These are phyloP conservation scores for Tuber microsphaerosporum DNA, from an alignment of 495 filamentous ascomycete genomes.

Conservation along the genomic window DNA sequence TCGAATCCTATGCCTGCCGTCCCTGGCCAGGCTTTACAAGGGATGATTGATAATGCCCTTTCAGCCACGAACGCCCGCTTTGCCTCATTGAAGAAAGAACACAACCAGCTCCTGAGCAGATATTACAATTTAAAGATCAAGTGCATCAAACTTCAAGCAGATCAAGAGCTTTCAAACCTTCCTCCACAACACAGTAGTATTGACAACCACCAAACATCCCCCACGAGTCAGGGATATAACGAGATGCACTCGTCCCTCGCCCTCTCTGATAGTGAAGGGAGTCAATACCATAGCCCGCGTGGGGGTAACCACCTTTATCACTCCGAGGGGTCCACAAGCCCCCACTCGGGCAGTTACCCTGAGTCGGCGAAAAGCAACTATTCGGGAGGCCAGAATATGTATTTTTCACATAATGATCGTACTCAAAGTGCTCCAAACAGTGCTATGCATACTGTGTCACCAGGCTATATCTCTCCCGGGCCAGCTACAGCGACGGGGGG, in stretches of 20 bases:
- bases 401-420: constrained; percentile 19
- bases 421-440: constrained; percentile 18
- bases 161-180: constrained; percentile 31
- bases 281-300: constrained; percentile 25
- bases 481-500: constrained; percentile 14
- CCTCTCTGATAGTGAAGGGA: constrained; percentile 33
- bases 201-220: constrained; percentile 15
- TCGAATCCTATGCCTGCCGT: constrained; percentile 39
- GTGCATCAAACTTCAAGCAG: constrained; percentile 43
- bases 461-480: constrained; percentile 19
- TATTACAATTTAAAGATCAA: constrained; percentile 44
- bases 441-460: constrained; percentile 21
- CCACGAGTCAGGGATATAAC: constrained; percentile 8
- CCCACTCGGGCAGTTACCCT: constrained; percentile 33
- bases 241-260: constrained; percentile 25
- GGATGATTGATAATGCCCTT: constrained; percentile 49
- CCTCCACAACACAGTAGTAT: constrained; percentile 19
- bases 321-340: constrained; percentile 36
- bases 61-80: constrained; percentile 45
- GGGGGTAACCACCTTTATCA: constrained; percentile 25
- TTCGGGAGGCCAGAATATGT: constrained; percentile 32
- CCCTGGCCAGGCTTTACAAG: constrained; percentile 43
- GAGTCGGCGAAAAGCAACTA: constrained; percentile 39
- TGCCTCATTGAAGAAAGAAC: constrained; percentile 45
- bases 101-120: constrained; percentile 42